Base-by-base conservation (phyloP, 2,329 filamentous ascomycete species). In the Aspergillus aculeatinus region DNA sequence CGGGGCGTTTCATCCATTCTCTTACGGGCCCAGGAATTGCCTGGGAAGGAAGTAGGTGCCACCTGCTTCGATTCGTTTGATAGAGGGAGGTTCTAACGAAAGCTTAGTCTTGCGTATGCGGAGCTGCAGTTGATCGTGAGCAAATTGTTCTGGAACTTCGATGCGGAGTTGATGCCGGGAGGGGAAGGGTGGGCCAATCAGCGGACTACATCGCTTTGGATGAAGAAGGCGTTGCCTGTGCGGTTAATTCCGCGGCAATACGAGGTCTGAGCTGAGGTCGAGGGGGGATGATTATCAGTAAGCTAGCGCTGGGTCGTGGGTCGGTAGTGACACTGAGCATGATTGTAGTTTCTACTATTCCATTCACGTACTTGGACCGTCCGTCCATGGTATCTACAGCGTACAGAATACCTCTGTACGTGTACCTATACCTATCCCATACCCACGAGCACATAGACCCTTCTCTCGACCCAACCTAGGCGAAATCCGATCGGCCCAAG, bases 1-100 rank as follows among this genome's bases (percentile, higher is more conserved):
- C 6, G 57, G 56, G 2, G 60, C 31, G 14, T 23, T 57, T 9
- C 59, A 62, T 19, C 62, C 62, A 5, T 63, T 63, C 29, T 52
- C 49, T 12, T 16, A 55, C 2, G 62, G 62, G 3, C 62, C 62
- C 12, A 54, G 62, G 39, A 56, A 60, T 14, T 63, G 62, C 11
- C 59, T 49, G 47, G 59, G 62, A 1, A 61, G 56, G 29, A 61
- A 53, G 65, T 69, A 54, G 12, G 62, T 63, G 39, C n/a, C 10
- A 11, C 7, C 27, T 44, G 29, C 44, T 48, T 14, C 16, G 16
- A 29, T 29, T 29, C 27, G 27, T 29, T 9, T 29, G 1, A 9
- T 9, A 10, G 27, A 9, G 2, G 27, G 3, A 29, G 7, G 27
- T 29, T 3, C 27, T 29, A 29, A 29, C 1, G 27, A 3, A 29